Evolutionary conservation across 2,329 filamentous ascomycete species (phyloP), one percentile per base, ranked within the genome.

Genomic region (Rhynchosporium secalis): DNA sequence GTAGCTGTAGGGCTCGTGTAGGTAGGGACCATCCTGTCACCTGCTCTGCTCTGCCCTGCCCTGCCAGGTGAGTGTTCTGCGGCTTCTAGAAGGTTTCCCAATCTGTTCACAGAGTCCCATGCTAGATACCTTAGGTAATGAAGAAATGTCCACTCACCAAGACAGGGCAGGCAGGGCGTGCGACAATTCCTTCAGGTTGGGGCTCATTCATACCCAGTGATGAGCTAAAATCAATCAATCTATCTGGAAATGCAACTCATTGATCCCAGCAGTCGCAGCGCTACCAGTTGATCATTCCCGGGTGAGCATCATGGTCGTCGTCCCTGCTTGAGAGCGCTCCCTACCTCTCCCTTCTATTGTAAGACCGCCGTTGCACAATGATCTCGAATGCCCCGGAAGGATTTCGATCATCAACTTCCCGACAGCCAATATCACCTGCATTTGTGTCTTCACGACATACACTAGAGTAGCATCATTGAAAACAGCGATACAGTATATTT

Each of bases 81-180:
- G 46, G 47, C 47, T 59, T 59, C 57, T 52, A 28, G 57, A 59
- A 59, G 20, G 13, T 9, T 59, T 59, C 57, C 57, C 40, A 28
- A 43, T 40, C 15, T 36, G 57, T 29, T 52, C 57, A 52, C 40
- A 52, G 54, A 56, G 41, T 20, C n/a, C 9, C 33, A 36, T 36
- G 33, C 9, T 5, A 36, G 20, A 1, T 20, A 4, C 40, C 40
- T 15, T 7, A 15, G 10, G 10, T 43, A 8, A 20, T 20, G 20
- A 20, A 20, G 20, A 20, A 20, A 20, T 20, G 20, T 20, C 40
- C n/a, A 13, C 40, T 8, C 41, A 15, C 52, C 13, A 28, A 29
- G 40, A 26, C 40, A 56, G 38, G 40, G 52, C 41, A n/a, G 33
- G 33, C 33, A 43, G 15, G 40, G 15, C 40, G 41, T 45, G 33